Evolutionary conservation across 805 yeast genomes (phyloP).

Genomic region (Candida michaelii): DNA sequence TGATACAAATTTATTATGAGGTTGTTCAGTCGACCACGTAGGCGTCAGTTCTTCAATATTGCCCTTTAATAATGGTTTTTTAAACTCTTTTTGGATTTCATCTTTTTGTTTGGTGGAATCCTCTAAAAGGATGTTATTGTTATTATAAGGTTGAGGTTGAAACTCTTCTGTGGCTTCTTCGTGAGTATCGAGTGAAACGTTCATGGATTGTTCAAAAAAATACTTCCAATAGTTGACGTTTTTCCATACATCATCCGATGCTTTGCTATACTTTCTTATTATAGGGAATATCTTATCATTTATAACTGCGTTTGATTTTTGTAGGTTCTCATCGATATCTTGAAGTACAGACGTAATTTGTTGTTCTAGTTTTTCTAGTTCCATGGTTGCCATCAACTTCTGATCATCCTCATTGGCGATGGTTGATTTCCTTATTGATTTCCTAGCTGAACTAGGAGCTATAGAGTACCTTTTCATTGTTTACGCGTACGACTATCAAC

Average conservation of each 20-base stretch:
- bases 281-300: conserved; percentile 69
- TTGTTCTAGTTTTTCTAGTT: conserved; percentile 68
- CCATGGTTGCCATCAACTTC: conserved; percentile 27
- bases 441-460: conserved; percentile 32
- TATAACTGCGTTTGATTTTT: conserved; percentile 65
- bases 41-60: conserved; percentile 31
- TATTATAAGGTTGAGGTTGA: not conserved
- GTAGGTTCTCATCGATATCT: conserved; percentile 72
- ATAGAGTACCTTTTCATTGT: conserved; percentile 35
- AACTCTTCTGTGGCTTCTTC: conserved; percentile 3
- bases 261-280: conserved; percentile 56
- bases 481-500: not conserved
- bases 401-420: conserved; percentile 11
- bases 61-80: conserved; percentile 21
- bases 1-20: conserved; percentile 11
- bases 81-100: conserved; percentile 11
- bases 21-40: conserved; percentile 33
- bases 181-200: conserved; percentile 47
- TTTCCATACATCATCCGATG: conserved; percentile 61
- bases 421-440: conserved; percentile 24
- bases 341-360: conserved; percentile 76
- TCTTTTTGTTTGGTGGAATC: conserved; percentile 18
- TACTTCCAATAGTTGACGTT: conserved; percentile 74
- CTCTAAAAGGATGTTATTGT: conserved; percentile 16
- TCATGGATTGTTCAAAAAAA: conserved; percentile 59